Percentiles rank a stretch among this genome's conserved stretches.
Conservation (phyloP, 306 rosid species). For the Cicer chorassanicum region DNA sequence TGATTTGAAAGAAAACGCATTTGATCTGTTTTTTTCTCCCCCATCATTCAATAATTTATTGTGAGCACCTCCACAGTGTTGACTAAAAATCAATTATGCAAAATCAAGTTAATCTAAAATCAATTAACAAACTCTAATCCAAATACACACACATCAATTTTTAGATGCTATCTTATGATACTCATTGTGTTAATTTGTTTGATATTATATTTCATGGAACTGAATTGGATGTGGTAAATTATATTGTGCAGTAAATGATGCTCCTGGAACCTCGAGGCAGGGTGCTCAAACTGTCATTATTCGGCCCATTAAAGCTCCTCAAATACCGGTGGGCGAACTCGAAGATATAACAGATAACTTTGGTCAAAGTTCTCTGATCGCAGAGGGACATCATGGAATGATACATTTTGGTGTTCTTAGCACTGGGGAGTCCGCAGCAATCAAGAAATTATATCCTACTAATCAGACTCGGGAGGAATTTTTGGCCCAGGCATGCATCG, state of each 20-base stretch:
- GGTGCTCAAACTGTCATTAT: constrained; percentile 68
- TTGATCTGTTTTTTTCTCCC: too few species aligned
- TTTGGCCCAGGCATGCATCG: constrained; percentile 77
- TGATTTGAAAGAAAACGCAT: too few species aligned
- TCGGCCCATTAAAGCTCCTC: constrained; percentile 84
- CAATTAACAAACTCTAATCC: too few species aligned
- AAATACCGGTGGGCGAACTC: constrained; percentile 63
- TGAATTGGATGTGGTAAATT: constrained; percentile 42
- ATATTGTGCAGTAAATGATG: constrained; percentile 59
- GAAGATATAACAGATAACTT: constrained; percentile 73
- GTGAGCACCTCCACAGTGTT: too few species aligned
- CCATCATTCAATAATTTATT: too few species aligned
- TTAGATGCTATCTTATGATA: constrained; percentile 9
- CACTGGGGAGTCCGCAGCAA: constrained; percentile 72
- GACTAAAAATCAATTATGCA: too few species aligned
- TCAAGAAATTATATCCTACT: constrained; percentile 86
- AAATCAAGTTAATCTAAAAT: too few species aligned
- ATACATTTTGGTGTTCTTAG: constrained; percentile 74
- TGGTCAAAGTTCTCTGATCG: constrained; percentile 73
- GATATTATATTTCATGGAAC: neutral
- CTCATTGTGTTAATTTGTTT: constrained; percentile 5
- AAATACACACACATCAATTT: too few species aligned
- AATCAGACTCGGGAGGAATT: constrained; percentile 86
- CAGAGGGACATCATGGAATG: constrained; percentile 90
- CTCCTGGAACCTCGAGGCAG: constrained; percentile 66